Evolutionary conservation across 202 grass and related monocot genomes (phyloP).

Genomic region (Setaria italica): DNA sequence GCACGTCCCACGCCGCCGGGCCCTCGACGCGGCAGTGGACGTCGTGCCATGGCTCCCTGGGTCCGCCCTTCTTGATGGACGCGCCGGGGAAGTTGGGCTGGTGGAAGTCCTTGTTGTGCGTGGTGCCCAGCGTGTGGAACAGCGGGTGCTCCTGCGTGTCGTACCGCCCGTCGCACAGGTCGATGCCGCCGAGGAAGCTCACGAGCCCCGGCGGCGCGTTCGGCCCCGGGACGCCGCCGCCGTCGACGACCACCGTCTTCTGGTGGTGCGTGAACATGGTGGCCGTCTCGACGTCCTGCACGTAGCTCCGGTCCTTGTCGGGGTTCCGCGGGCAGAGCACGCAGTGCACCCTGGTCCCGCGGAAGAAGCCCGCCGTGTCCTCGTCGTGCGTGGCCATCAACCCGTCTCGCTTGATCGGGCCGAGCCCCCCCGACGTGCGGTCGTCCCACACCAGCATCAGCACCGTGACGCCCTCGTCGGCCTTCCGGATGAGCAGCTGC

Average conservation of each 20-base stretch:
- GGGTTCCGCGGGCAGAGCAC: constrained; percentile 81
- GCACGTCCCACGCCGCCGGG: constrained; percentile 69
- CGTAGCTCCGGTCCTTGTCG: constrained; percentile 67
- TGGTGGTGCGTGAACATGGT: constrained; percentile 93
- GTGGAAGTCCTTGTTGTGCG: constrained; percentile 67
- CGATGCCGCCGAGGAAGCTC: constrained; percentile 87
- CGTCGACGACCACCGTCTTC: constrained; percentile 70
- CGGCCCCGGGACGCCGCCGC: not conserved
- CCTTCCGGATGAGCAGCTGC: constrained; percentile 72
- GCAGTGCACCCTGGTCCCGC: constrained; percentile 54
- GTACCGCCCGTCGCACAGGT: constrained; percentile 88
- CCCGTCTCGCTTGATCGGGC: constrained; percentile 76
- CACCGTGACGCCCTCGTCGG: constrained; percentile 59
- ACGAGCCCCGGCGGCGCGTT: constrained; percentile 32
- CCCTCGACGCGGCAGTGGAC: constrained; percentile 78
- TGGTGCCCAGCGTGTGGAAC: constrained; percentile 64
- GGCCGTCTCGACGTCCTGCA: constrained; percentile 66
- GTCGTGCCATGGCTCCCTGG: constrained; percentile 91
- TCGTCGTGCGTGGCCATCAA: constrained; percentile 90
- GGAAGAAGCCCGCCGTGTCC: constrained; percentile 67
- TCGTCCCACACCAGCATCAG: constrained; percentile 87
- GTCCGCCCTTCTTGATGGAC: constrained; percentile 63
- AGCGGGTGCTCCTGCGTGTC: constrained; percentile 78
- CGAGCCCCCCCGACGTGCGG: constrained; percentile 68
- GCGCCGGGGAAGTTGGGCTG: constrained; percentile 76